Base-by-base conservation (phyloP, 1,284 basidiomycete species). In the Ustilago bromivora region DNA sequence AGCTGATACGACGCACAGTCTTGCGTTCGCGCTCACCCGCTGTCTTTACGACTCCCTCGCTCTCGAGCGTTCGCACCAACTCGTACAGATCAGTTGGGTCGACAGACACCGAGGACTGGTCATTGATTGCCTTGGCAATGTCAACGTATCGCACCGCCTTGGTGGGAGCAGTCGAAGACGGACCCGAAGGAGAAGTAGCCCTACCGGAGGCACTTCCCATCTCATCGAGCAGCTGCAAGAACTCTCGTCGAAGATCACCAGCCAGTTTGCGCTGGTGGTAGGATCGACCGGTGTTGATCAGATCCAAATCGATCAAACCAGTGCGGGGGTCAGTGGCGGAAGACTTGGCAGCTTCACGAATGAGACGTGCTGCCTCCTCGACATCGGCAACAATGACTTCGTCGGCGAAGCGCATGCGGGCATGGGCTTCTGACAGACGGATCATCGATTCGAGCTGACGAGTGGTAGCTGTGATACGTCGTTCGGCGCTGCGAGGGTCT, bases 381-480 rank as follows among this genome's bases (percentile, higher is more conserved):
- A 99, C 97, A 84, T 99, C 97, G 62, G 89, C 88, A 49, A 94
- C 88, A 80, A 96, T 93, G 57, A 99, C 96, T 57, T 90, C 90
- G 35, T 91, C 89, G 23, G 92, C 93, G 87, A 97, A 92, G 1
- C 95, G 91, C 96, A 98, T 98, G 28, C 96, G 90, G 0, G 96
- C 96, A 85, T 99, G 96, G 0, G 93, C 96, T 87, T 99, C 97
- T 0, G 93, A 92, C 34, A 99, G 90, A n/a, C 97, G 93, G 84
- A 99, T 98, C 92, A 99, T 95, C 80, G 92, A 93, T 87, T 99
- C 96, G 35, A 99, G 91, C 87, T 99, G 96, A 61, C 96, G 91
- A 0, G 97, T 98, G 35, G 96, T 99, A 1, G 97, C 96, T 0
- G 97, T 99, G 87, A 99, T 99, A 12, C 96, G 92, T 82, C 94